Evolutionary conservation across 257 asterid genomes (phyloP), one percentile per base, ranked within the genome.

Genomic region (Marsdenia floribunda): DNA sequence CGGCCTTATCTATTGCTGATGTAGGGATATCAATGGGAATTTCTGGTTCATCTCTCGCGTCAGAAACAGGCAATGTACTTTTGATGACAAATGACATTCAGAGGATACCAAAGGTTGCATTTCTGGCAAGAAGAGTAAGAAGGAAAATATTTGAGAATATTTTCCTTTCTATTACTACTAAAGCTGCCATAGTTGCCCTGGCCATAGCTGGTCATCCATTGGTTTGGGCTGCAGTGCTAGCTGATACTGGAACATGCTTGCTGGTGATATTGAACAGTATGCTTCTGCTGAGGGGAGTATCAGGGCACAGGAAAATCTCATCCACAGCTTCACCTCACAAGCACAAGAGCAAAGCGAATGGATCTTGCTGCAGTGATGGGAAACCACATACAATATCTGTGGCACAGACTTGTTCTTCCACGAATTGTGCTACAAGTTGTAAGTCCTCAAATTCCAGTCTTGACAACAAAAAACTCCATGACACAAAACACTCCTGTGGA

Each of bases 21-120:
- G 78, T 93, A 3, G 98, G 98, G 15, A 90, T 93, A 71, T 90
- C 98, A 2, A 93, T 93, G 98, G 98, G 98, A 0, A 83, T 93
- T 26, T 87, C 96, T 0, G 98, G 98, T 47, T 93, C 98, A 0
- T 90, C 96, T 0, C 91, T 93, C 0, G 97, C 97, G 15, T 86
- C 90, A 1, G 98, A 91, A 63, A 84, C 97, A 0, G 97, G 97
- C 1, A 87, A 88, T 52, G 50, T 93, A 2, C 82, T 91, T 12
- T 91, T 93, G 0, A 90, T 91, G 94, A 82, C 98, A 3, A 91
- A 93, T 60, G 98, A 93, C 86, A 86, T 93, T 8, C 86, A 80
- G 66, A 86, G 83, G 29, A 87, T 93, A 55, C 90, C 97, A 0
- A 83, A 83, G 76, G 96, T 93, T 14, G 59, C 68, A 9, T 77